These are phyloP conservation scores for Penicillium herquei DNA, from an alignment of 495 filamentous ascomycete species.

Conservation along the genomic window DNA sequence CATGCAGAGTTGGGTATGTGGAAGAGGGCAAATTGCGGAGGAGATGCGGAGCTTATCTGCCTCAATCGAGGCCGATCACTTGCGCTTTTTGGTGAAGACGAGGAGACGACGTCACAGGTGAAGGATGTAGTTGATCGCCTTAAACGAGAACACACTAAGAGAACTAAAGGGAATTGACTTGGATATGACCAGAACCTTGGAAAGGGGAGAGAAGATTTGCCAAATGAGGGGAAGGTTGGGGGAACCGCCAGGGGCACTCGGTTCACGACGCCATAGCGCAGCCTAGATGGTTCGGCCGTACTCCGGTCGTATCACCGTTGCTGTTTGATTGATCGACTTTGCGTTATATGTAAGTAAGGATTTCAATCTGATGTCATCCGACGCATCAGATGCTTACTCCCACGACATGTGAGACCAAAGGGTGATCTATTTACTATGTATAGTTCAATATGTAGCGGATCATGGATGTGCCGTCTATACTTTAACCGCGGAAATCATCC, in stretches of 20 bases:
- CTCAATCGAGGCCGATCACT: conserved; percentile 32
- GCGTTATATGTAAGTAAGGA: neutral
- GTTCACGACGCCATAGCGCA: conserved; percentile 3
- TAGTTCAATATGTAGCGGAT: neutral
- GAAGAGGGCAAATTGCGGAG: conserved; percentile 36
- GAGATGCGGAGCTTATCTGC: conserved; percentile 36
- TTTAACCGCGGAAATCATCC: neutral
- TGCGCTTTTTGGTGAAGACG: conserved; percentile 20
- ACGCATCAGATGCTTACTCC: neutral
- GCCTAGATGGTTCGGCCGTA: neutral
- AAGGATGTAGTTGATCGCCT: neutral
- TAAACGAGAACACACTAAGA: neutral
- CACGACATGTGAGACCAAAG: neutral
- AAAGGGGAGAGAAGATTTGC: conserved; percentile 1
- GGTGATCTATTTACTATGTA: neutral
- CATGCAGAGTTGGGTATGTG: conserved; percentile 29
- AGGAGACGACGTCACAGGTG: conserved; percentile 15
- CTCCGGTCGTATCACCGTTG: conserved; percentile 2
- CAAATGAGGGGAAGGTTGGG: conserved; percentile 24
- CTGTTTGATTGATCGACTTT: neutral
- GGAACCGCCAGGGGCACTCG: conserved; percentile 18
- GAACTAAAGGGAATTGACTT: neutral
- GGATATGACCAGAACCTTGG: neutral
- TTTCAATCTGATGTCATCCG: neutral
- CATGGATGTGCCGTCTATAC: neutral